Conservation (phyloP, 495 filamentous ascomycete species). For the Aspergillus bertholletiae region DNA sequence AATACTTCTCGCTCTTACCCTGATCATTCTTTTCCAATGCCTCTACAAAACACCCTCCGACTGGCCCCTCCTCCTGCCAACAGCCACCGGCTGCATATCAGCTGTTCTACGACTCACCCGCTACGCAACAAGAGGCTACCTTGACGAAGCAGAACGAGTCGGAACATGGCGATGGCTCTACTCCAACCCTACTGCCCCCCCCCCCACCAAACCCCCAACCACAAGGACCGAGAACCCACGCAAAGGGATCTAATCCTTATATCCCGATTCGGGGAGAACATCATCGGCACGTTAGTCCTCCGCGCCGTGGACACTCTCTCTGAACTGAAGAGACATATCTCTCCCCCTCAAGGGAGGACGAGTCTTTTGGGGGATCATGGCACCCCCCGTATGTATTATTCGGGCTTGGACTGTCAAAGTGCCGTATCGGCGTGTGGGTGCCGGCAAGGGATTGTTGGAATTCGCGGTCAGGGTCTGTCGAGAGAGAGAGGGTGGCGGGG, state of each 20-base stretch:
- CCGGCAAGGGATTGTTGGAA: conserved; percentile 66
- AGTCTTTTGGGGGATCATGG: conserved; percentile 23
- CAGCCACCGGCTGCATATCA: conserved; percentile 43
- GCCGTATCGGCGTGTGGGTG: conserved; percentile 61
- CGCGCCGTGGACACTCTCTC: no score
- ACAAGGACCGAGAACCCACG: neutral
- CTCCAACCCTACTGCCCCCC: no score
- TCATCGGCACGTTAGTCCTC: conserved; percentile 56
- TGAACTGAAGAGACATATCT: no score
- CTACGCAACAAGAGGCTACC: conserved; percentile 41
- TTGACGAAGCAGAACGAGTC: conserved; percentile 49
- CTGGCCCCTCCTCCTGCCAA: conserved; percentile 14
- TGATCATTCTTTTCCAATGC: conserved; percentile 32
- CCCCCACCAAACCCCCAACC: neutral
- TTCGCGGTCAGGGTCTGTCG: conserved; percentile 57
- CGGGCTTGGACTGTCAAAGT: conserved; percentile 72
- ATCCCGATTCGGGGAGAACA: conserved; percentile 50
- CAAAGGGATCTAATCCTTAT: conserved; percentile 42
- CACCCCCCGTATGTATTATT: conserved; percentile 40
- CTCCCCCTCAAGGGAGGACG: no score
- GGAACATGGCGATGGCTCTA: conserved; percentile 44
- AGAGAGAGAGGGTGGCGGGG: conserved; percentile 51
- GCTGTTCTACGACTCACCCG: conserved; percentile 36
- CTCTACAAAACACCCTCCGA: conserved; percentile 36
- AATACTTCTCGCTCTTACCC: conserved; percentile 25